Evolutionary conservation across 1,139 yeast species (phyloP).

Genomic region (Taphrina communis): DNA sequence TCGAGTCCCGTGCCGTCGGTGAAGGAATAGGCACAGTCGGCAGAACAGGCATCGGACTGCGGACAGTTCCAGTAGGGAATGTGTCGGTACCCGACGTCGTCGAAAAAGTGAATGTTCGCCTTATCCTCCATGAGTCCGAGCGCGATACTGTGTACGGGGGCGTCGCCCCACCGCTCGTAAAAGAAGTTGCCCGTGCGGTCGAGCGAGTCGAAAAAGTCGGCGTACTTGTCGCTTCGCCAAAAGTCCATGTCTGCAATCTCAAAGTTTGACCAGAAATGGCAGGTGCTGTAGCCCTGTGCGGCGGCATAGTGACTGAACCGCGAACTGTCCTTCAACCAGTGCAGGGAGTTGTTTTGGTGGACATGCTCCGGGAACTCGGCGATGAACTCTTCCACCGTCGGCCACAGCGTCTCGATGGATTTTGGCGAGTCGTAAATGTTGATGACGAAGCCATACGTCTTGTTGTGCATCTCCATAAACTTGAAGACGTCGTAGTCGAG

Average conservation of each 20-base stretch:
- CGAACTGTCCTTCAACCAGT: constrained; percentile 71
- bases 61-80: constrained; percentile 40
- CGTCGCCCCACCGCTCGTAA: constrained; percentile 94
- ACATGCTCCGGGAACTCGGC: constrained; percentile 68
- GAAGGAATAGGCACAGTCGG: constrained; percentile 33
- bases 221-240: constrained; percentile 75
- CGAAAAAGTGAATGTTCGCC: constrained; percentile 51
- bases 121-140: constrained; percentile 35
- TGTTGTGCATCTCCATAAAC: constrained; percentile 76
- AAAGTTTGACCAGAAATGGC: constrained; percentile 77
- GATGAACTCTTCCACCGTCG: constrained; percentile 70
- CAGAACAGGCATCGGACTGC: constrained; percentile 14
- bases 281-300: constrained; percentile 58
- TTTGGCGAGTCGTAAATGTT: constrained; percentile 81
- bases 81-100: constrained; percentile 50
- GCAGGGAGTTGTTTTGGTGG: constrained; percentile 71
- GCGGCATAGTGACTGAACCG: constrained; percentile 58
- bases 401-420: constrained; percentile 84
- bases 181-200: constrained; percentile 86
- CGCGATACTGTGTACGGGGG: constrained; percentile 69
- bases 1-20: constrained; percentile 39
- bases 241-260: constrained; percentile 72
- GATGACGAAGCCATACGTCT: constrained; percentile 72
- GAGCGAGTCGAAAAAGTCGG: constrained; percentile 68
- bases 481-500: constrained; percentile 81